Evolutionary conservation across 2,329 filamentous ascomycete genomes (phyloP).

Genomic region (Juglanconis oblonga): DNA sequence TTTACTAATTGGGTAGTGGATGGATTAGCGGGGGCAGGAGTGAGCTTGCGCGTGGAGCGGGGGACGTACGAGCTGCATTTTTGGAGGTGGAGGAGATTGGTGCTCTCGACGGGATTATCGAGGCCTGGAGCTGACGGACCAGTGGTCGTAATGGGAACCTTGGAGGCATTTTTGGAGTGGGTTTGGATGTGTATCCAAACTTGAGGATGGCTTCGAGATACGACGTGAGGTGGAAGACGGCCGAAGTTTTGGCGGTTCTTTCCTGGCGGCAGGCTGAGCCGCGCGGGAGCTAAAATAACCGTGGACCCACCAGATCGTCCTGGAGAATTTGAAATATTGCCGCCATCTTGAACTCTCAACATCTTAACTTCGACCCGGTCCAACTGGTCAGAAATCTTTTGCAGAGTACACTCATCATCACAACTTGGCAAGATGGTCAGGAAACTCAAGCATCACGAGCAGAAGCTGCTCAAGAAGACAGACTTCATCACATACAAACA

Average conservation of each 20-base stretch:
- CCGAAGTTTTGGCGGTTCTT: constrained; percentile 13
- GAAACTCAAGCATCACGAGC: constrained; percentile 95
- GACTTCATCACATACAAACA: constrained; percentile 94
- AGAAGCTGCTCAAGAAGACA: constrained; percentile 88
- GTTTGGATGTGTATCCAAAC: background rate
- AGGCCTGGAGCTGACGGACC: constrained; percentile 20
- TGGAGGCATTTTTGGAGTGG: constrained; percentile 15
- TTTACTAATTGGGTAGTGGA: constrained; percentile 3
- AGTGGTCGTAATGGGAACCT: constrained; percentile 15
- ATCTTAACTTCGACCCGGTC: constrained; percentile 14
- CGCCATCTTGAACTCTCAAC: background rate
- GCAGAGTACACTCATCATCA: background rate
- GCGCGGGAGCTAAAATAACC: background rate
- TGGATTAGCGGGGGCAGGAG: background rate
- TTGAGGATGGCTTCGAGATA: background rate
- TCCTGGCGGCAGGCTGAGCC: constrained; percentile 3
- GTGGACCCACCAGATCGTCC: constrained; percentile 2
- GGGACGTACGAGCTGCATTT: constrained; percentile 14
- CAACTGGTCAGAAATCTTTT: background rate
- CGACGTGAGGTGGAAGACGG: background rate
- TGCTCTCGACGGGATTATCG: constrained; percentile 13
- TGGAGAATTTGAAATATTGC: constrained; percentile 18
- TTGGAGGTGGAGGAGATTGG: constrained; percentile 12
- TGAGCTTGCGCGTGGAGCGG: background rate
- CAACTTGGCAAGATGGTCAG: constrained; percentile 68